Conservation (phyloP, 768 basidiomycete genomes). For the Macrocybe gigantea region DNA sequence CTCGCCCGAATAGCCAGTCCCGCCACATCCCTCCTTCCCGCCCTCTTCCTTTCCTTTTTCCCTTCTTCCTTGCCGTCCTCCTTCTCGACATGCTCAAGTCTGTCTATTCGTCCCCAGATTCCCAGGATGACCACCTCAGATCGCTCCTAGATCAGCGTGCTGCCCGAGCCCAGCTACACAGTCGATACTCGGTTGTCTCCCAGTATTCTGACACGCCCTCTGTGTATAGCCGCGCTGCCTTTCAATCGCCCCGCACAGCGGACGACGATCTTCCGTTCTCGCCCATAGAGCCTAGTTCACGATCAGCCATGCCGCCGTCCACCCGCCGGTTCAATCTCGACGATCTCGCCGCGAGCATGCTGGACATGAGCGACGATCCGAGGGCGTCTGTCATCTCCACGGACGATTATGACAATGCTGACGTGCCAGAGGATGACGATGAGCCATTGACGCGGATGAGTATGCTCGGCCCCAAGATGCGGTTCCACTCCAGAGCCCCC, state of each 20-base stretch:
- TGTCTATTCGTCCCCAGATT: slow-evolving; percentile 27
- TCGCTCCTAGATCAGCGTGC: slow-evolving; percentile 49
- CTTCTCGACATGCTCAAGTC: slow-evolving; percentile 32
- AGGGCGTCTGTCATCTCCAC: slow-evolving; percentile 27
- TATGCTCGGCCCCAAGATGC: slow-evolving; percentile 77
- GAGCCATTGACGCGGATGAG: slow-evolving; percentile 52
- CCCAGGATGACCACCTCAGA: slow-evolving; percentile 42
- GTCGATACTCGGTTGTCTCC: slow-evolving; percentile 49
- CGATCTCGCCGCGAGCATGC: slow-evolving; percentile 43
- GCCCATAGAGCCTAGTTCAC: slow-evolving; percentile 17
- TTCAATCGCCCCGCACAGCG: slow-evolving; percentile 39
- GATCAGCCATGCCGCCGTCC: slow-evolving; percentile 15
- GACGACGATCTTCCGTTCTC: slow-evolving; percentile 25
- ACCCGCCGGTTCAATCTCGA: slow-evolving; percentile 33
- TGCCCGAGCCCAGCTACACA: slow-evolving; percentile 40
- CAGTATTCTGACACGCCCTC: slow-evolving; percentile 66
- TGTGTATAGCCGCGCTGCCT: slow-evolving; percentile 56
- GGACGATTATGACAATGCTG: slow-evolving; percentile 26
- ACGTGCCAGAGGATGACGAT: slow-evolving; percentile 35
- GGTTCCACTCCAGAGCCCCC: slow-evolving; percentile 74
- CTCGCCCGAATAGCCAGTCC: not conserved
- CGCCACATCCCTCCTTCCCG: not conserved
- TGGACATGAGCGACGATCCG: slow-evolving; percentile 54
- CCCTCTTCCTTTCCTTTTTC: slow-evolving; percentile 9
- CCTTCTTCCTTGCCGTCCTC: slow-evolving; percentile 8